Conservation (phyloP, 306 rosid genomes). For the Gillenia trifoliata region DNA sequence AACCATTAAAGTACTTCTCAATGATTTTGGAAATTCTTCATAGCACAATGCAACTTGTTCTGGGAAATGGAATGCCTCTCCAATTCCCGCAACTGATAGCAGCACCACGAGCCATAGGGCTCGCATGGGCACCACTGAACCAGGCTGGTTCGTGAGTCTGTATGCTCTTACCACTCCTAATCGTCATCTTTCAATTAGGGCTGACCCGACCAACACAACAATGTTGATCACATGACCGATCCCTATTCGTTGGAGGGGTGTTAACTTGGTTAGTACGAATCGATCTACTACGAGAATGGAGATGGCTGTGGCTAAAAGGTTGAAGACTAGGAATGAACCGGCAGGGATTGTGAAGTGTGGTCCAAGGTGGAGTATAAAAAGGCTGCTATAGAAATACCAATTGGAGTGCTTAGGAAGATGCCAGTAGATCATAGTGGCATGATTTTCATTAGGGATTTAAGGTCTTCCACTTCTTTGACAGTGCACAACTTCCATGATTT, state of each 20-base stretch:
- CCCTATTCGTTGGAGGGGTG: constrained; percentile 22
- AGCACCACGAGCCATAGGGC: constrained; percentile 22
- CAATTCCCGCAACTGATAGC: constrained; percentile 4
- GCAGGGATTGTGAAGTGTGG: constrained; percentile 19
- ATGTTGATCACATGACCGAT: constrained; percentile 17
- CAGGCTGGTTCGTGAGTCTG: not conserved
- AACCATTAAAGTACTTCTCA: constrained; percentile 25
- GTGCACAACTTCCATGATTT: constrained; percentile 28
- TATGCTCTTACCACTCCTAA: constrained; percentile 1
- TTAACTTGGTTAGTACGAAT: not conserved
- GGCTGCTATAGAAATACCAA: constrained; percentile 5
- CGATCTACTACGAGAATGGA: constrained; percentile 22
- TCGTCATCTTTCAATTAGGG: constrained; percentile 18
- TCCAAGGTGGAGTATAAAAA: constrained; percentile 17
- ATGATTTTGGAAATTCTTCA: constrained; percentile 19
- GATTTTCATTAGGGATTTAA: constrained; percentile 21
- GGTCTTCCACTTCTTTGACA: constrained; percentile 32
- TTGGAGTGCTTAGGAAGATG: constrained; percentile 10
- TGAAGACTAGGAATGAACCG: constrained; percentile 13
- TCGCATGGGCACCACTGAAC: constrained; percentile 13
- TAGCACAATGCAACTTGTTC: constrained; percentile 13
- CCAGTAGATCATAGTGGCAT: constrained; percentile 29
- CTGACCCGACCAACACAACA: constrained; percentile 4
- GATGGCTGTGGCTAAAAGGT: constrained; percentile 21
- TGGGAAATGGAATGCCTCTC: constrained; percentile 26